Percentiles rank a stretch among this genome's conserved stretches.
Conservation (phyloP, 2,329 filamentous ascomycete species). For the Fusarium sp. region DNA sequence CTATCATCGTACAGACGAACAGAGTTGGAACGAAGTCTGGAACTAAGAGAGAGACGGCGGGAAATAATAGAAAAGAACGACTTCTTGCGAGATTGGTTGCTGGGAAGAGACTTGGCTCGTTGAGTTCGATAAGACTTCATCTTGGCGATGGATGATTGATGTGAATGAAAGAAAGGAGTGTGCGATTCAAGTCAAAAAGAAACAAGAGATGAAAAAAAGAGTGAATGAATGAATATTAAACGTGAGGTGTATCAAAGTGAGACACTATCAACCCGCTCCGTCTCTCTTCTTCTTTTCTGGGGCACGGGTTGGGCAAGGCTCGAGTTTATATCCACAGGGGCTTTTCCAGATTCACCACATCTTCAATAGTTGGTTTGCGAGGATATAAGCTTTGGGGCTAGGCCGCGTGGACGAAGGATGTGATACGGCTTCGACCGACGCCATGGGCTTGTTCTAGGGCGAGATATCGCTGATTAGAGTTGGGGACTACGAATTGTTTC, state of each 20-base stretch:
- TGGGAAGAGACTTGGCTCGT: constrained; percentile 30
- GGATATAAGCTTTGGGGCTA: constrained; percentile 31
- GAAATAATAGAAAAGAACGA: constrained; percentile 26
- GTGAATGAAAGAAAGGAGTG: not conserved
- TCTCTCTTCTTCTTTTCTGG: not conserved
- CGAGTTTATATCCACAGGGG: constrained; percentile 28
- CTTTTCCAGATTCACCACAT: not conserved
- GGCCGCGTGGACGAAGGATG: constrained; percentile 5
- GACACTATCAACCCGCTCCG: constrained; percentile 4
- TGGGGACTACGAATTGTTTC: not conserved
- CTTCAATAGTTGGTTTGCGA: not conserved
- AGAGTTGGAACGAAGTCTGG: constrained; percentile 11
- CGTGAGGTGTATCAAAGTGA: constrained; percentile 23
- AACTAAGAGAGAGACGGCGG: constrained; percentile 26
- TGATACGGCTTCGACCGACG: constrained; percentile 24
- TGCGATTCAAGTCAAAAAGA: not conserved
- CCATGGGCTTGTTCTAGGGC: constrained; percentile 1
- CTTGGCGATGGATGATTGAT: not conserved
- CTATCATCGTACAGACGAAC: constrained; percentile 26
- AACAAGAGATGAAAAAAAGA: not conserved
- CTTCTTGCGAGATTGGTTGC: constrained; percentile 9
- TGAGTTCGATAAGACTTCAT: constrained; percentile 29
- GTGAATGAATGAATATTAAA: constrained; percentile 9
- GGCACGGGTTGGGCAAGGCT: not conserved
- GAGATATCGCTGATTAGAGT: not conserved